Percentiles rank a stretch among this genome's conserved stretches.
These are phyloP conservation scores for Phytophthora sp. DNA, from an alignment of 352 stramenopile species.

Conservation along the genomic window DNA sequence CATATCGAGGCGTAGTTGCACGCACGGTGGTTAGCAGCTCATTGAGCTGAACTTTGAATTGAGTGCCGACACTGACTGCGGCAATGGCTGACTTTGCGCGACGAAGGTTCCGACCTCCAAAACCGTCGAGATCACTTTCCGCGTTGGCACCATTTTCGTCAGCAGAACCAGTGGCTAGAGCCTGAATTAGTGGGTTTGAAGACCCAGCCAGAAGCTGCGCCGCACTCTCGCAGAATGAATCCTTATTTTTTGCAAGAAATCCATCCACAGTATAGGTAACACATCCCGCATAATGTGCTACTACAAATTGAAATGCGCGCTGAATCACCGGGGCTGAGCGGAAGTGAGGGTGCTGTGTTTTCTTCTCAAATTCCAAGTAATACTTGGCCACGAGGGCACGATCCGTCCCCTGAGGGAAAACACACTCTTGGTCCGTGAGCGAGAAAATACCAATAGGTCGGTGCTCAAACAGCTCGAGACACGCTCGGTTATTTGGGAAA, in stretches of 20 bases:
- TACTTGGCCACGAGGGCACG: constrained; percentile 77
- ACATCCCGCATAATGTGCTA: constrained; percentile 85
- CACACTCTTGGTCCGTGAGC: constrained; percentile 82
- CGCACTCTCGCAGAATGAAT: constrained; percentile 82
- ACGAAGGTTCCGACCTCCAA: constrained; percentile 29
- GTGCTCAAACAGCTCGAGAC: constrained; percentile 83
- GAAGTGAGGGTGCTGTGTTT: constrained; percentile 64
- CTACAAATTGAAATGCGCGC: constrained; percentile 78
- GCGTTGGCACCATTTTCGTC: constrained; percentile 5
- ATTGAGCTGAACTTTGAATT: constrained; percentile 95
- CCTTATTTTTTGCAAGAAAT: constrained; percentile 93
- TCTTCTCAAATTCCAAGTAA: constrained; percentile 77
- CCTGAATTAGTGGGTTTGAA: constrained; percentile 68
- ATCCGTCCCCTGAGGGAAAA: constrained; percentile 80
- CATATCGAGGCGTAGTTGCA: constrained; percentile 96
- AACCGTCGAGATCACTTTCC: constrained; percentile 18
- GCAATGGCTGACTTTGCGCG: constrained; percentile 67
- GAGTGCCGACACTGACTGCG: constrained; percentile 79
- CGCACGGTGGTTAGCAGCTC: constrained; percentile 95
- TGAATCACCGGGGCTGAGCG: constrained; percentile 47
- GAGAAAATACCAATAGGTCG: constrained; percentile 83
- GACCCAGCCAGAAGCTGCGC: constrained; percentile 59
- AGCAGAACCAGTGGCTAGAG: constrained; percentile 37
- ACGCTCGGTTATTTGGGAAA: constrained; percentile 82
- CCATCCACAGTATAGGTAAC: constrained; percentile 82